phyloP scores from a whole-genome alignment of 257 asterid genomes.

The Eucommia ulmoides region DNA sequence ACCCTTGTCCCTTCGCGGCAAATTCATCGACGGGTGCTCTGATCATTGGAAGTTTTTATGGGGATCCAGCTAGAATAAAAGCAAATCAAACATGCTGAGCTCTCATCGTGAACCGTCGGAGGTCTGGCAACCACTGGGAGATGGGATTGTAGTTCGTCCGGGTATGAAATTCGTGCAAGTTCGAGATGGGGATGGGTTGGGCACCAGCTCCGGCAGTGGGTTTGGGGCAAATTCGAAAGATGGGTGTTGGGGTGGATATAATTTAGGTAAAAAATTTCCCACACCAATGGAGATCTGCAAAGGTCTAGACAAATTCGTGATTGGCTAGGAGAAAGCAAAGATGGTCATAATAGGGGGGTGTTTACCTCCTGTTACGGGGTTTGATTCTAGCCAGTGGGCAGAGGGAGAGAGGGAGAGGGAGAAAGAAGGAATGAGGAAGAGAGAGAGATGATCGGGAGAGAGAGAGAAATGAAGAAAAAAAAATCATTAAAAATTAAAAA shows the following conservation, averaged over 20 bases:
- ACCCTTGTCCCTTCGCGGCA: slow-evolving; percentile 38
- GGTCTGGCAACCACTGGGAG: slow-evolving; percentile 94
- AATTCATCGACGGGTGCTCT: slow-evolving; percentile 19
- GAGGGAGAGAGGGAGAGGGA: too few species aligned
- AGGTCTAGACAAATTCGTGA: slow-evolving; percentile 95
- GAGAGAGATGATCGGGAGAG: too few species aligned
- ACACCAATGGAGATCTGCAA: slow-evolving; percentile 91
- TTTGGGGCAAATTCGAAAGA: slow-evolving; percentile 40
- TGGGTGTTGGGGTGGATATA: slow-evolving; percentile 90
- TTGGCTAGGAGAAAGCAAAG: slow-evolving; percentile 94
- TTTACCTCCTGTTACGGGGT: too few species aligned
- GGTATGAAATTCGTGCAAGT: slow-evolving; percentile 56
- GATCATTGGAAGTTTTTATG: slow-evolving; percentile 12
- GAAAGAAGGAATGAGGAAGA: too few species aligned
- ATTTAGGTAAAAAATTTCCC: slow-evolving; percentile 61
- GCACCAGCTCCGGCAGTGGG: slow-evolving; percentile 47
- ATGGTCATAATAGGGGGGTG: too few species aligned
- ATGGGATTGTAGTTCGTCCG: slow-evolving; percentile 64
- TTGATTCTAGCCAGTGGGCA: too few species aligned
- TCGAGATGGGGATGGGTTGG: slow-evolving; percentile 32
- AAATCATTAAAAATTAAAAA: too few species aligned
- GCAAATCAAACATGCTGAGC: slow-evolving; percentile 26
- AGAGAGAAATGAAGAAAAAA: too few species aligned
- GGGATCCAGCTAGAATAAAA: slow-evolving; percentile 15
- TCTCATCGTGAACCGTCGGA: slow-evolving; percentile 94